phyloP scores from a whole-genome alignment of 179 eudicot species.

The Carnegiea gigantea region DNA sequence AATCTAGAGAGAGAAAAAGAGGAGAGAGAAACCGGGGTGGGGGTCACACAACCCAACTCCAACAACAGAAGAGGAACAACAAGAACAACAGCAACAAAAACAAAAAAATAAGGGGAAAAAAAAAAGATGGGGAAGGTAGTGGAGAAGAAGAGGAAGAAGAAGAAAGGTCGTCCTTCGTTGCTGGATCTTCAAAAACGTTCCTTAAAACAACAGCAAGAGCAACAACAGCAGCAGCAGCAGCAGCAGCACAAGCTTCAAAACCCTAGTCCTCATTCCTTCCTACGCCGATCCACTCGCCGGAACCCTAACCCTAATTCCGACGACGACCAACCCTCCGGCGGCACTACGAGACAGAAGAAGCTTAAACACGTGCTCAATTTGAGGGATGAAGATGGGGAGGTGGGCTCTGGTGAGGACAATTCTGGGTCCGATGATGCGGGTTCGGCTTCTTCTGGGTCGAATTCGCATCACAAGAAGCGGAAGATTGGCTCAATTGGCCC shows the following conservation, averaged over 20 bases:
- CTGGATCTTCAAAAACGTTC: conserved; percentile 55
- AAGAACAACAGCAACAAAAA: background rate
- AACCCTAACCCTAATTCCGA: conserved; percentile 36
- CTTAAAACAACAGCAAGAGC: conserved; percentile 36
- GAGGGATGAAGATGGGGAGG: conserved; percentile 1
- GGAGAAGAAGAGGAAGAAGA: conserved; percentile 52
- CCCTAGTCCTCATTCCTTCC: conserved; percentile 26
- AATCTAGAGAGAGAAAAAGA: background rate
- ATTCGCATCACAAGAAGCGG: conserved; percentile 33
- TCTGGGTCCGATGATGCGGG: conserved; percentile 29
- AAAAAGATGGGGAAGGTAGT: conserved; percentile 34
- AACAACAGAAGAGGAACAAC: background rate
- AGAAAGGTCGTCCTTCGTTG: conserved; percentile 63
- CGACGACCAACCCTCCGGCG: conserved; percentile 25
- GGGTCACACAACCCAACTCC: conserved; percentile 6
- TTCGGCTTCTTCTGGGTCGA: conserved; percentile 5
- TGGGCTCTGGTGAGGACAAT: conserved; percentile 12
- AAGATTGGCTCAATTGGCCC: conserved; percentile 36
- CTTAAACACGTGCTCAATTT: conserved; percentile 26
- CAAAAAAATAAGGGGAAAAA: background rate
- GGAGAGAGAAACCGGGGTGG: conserved; percentile 1
- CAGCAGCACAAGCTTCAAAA: conserved; percentile 8
- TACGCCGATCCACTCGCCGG: conserved; percentile 52
- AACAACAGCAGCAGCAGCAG: background rate
- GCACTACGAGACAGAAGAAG: conserved; percentile 27